phyloP scores from a whole-genome alignment of 2,329 filamentous ascomycete genomes.

The Pseudogymnoascus sp. region DNA sequence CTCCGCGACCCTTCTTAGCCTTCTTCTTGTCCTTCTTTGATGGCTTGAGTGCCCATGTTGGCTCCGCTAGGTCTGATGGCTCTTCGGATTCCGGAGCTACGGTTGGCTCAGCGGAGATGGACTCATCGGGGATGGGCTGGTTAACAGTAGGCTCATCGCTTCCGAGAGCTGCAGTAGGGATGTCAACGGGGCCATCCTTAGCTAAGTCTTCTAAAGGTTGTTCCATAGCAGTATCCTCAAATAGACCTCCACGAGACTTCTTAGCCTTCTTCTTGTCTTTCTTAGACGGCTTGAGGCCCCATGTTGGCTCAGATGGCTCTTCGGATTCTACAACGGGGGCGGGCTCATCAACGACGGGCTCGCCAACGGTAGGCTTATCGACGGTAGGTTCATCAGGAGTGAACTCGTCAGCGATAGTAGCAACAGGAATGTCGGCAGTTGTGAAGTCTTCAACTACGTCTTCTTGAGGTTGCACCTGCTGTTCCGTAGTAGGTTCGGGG shows the following conservation, averaged over 20 bases:
- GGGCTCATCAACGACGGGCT: background rate
- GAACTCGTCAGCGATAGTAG: background rate
- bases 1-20: background rate
- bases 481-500: background rate
- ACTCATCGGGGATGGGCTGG: background rate
- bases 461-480: background rate
- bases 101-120: background rate
- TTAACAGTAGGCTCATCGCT: background rate
- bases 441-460: background rate
- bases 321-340: background rate
- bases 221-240: slow-evolving; percentile 4
- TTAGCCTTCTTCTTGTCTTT: slow-evolving; percentile 35
- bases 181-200: background rate
- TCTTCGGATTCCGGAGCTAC: slow-evolving; percentile 12
- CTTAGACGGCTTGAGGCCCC: slow-evolving; percentile 24
- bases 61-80: slow-evolving; percentile 19
- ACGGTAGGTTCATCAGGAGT: background rate
- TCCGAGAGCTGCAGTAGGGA: background rate
- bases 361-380: background rate
- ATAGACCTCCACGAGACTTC: slow-evolving; percentile 13
- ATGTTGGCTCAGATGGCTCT: background rate
- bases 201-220: background rate
- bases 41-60: background rate
- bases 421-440: background rate
- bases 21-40: slow-evolving; percentile 11